Percentiles rank a stretch among this genome's conserved stretches.
These are phyloP conservation scores for Daldinia eschscholtzii DNA, from an alignment of 2,329 filamentous ascomycete genomes.

Conservation along the genomic window DNA sequence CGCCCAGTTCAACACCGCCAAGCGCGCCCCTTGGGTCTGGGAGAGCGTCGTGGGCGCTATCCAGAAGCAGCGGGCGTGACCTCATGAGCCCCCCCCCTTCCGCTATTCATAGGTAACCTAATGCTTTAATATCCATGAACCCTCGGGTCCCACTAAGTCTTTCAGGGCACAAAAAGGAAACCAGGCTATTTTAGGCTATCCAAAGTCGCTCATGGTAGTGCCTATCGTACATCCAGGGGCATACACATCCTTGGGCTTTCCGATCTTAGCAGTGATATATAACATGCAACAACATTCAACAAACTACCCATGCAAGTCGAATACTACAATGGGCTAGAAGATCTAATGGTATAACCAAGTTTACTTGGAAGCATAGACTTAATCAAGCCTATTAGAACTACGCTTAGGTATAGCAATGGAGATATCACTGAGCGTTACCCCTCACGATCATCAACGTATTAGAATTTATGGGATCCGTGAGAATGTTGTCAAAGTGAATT, in stretches of 20 bases:
- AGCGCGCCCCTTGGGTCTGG: constrained; percentile 56
- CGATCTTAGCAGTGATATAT: neutral
- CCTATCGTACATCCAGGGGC: neutral
- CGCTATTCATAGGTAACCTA: neutral
- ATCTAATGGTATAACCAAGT: neutral
- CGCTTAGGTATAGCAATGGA: neutral
- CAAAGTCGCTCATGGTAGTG: neutral
- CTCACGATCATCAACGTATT: neutral
- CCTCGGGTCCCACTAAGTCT: no score
- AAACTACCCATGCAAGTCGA: neutral
- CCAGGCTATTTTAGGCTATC: neutral
- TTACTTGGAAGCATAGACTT: neutral
- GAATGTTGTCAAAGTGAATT: no score
- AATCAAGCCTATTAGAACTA: neutral
- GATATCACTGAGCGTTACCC: neutral
- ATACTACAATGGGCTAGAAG: neutral
- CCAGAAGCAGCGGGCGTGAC: constrained; percentile 36
- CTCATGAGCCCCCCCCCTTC: no score
- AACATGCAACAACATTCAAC: neutral
- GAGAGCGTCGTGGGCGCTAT: constrained; percentile 49
- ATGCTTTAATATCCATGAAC: neutral
- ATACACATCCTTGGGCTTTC: neutral
- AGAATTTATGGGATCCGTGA: no score
- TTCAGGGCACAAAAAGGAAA: no score
- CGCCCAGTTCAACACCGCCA: constrained; percentile 48